phyloP scores from a whole-genome alignment of 805 yeast species.

The Yarrowia divulgata region DNA sequence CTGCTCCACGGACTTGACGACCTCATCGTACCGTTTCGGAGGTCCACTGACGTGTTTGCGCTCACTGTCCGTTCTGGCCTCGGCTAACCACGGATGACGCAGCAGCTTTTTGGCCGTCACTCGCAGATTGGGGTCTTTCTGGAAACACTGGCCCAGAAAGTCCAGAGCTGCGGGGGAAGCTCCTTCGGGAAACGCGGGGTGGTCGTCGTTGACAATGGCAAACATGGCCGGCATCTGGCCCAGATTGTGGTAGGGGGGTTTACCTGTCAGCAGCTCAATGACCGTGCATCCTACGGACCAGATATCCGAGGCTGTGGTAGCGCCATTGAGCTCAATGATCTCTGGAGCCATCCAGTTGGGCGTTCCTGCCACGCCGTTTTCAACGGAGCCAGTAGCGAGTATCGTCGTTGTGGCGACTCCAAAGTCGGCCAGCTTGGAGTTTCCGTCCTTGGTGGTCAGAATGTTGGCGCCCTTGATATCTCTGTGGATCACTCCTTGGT shows the following conservation, averaged over 20 bases:
- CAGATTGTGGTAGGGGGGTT: slow-evolving; percentile 84
- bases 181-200: slow-evolving; percentile 69
- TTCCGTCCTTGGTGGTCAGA: slow-evolving; percentile 64
- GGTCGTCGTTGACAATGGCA: slow-evolving; percentile 78
- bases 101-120: slow-evolving; percentile 62
- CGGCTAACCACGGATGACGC: slow-evolving; percentile 66
- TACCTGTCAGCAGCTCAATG: slow-evolving; percentile 81
- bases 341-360: slow-evolving; percentile 99
- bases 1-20: slow-evolving; percentile 33
- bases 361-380: slow-evolving; percentile 69
- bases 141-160: slow-evolving; percentile 72
- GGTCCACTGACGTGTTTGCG: slow-evolving; percentile 32
- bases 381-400: slow-evolving; percentile 42
- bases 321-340: slow-evolving; percentile 81
- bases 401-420: slow-evolving; percentile 69
- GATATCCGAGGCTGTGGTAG: slow-evolving; percentile 83
- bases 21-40: slow-evolving; percentile 24
- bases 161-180: slow-evolving; percentile 57
- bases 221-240: slow-evolving; percentile 82
- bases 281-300: slow-evolving; percentile 95
- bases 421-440: slow-evolving; percentile 76
- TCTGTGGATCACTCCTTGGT: slow-evolving; percentile 77
- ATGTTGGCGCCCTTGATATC: slow-evolving; percentile 82
- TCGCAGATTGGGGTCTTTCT: slow-evolving; percentile 69
- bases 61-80: slow-evolving; percentile 28